phyloP scores from a whole-genome alignment of 768 basidiomycete genomes.

The Suillus brevipes region DNA sequence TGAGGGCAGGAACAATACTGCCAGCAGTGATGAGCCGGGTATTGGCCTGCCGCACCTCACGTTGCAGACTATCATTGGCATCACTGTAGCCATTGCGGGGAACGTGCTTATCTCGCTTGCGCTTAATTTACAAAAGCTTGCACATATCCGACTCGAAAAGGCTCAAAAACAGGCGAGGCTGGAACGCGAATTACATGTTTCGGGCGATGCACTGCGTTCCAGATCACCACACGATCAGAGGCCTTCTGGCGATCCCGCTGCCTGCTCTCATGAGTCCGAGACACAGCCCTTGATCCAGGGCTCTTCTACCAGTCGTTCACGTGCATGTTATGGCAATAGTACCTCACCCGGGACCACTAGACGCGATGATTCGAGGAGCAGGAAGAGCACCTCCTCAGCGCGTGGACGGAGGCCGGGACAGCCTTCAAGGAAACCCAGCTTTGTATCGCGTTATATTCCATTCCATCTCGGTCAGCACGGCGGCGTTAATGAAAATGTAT shows the following conservation, averaged over 20 bases:
- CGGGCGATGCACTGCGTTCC: background rate
- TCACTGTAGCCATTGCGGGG: constrained; percentile 77
- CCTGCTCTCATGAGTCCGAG: constrained; percentile 14
- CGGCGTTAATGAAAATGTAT: constrained; percentile 10
- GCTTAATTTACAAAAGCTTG: constrained; percentile 90
- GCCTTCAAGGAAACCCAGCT: constrained; percentile 29
- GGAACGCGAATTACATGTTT: constrained; percentile 16
- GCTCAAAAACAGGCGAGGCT: constrained; percentile 24
- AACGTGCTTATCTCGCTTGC: constrained; percentile 90
- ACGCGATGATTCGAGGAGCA: constrained; percentile 30
- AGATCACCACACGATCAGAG: background rate
- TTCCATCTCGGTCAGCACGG: constrained; percentile 19
- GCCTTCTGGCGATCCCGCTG: background rate
- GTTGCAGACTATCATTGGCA: constrained; percentile 66
- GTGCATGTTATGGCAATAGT: constrained; percentile 22
- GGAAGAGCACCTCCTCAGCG: constrained; percentile 22
- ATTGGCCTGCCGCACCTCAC: constrained; percentile 57
- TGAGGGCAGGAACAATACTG: constrained; percentile 5
- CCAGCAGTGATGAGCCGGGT: constrained; percentile 16
- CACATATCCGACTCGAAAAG: constrained; percentile 69
- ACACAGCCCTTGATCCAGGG: constrained; percentile 28
- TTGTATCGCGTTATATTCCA: constrained; percentile 39
- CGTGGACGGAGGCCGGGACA: constrained; percentile 17
- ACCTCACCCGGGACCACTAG: constrained; percentile 4
- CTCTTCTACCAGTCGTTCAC: background rate